Evolutionary conservation across 225 moss, liverwort and hornwort species (phyloP).

Genomic region (Sphagnum tenellum): DNA sequence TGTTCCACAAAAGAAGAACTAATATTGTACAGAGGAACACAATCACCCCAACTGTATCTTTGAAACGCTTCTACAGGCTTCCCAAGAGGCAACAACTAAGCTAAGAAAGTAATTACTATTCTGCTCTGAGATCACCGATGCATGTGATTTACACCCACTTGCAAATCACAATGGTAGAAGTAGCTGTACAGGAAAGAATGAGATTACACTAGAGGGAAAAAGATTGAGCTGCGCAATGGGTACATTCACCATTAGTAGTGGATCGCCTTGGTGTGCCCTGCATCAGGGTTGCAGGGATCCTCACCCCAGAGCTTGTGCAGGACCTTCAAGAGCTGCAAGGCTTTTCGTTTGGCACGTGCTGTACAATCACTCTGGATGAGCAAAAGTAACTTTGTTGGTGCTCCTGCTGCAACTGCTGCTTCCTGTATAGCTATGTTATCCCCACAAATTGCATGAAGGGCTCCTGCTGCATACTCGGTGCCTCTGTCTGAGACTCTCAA

Average conservation of each 20-base stretch:
- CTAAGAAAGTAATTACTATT: too few relatives aligned
- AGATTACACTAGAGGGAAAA: too few relatives aligned
- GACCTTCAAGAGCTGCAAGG: conserved; percentile 54
- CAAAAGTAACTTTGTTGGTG: conserved; percentile 41
- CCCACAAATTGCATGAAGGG: conserved; percentile 30
- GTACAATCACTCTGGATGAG: conserved; percentile 73
- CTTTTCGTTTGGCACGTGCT: conserved; percentile 63
- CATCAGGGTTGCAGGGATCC: conserved; percentile 37
- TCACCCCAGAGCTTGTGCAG: conserved; percentile 67
- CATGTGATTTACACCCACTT: too few relatives aligned
- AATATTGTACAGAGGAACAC: too few relatives aligned
- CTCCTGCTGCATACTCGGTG: conserved; percentile 47
- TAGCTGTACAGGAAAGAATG: too few relatives aligned
- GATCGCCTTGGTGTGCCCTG: conserved; percentile 32
- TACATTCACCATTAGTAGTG: conserved; percentile 20
- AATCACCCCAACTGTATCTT: too few relatives aligned
- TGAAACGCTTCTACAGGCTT: too few relatives aligned
- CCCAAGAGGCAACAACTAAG: too few relatives aligned
- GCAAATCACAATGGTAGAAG: too few relatives aligned
- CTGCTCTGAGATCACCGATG: too few relatives aligned
- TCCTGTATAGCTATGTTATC: conserved; percentile 30
- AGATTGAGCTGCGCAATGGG: too few relatives aligned
- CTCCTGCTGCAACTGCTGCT: conserved; percentile 39
- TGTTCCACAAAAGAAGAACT: too few relatives aligned
- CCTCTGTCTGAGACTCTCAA: conserved; percentile 46